Base-by-base conservation (phyloP, 768 basidiomycete species). In the Omphalotus guepiniiformis region DNA sequence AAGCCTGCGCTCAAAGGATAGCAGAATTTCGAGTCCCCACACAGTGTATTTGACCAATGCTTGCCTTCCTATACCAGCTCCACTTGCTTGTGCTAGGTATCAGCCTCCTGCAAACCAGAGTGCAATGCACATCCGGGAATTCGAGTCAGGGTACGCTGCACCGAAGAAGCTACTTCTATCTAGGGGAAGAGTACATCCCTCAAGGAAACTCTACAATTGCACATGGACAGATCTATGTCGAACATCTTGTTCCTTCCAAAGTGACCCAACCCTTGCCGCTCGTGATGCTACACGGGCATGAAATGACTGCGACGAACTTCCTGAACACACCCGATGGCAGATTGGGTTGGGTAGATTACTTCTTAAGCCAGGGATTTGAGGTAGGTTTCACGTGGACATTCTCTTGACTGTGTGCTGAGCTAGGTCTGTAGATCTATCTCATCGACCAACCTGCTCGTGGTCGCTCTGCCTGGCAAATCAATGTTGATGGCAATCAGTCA, bases 281-380 rank as follows among this genome's bases (percentile, higher is more conserved):
- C 26, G 52, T 79, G 11, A 59, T 79, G 40, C 72, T 79, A 18
- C 76, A 73, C 38, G 78, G 77, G 19, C 66, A 67, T 45, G 75
- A 71, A 19, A 76, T 78, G 76, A 76, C 76, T 6, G 77, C 74
- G 32, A 70, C 74, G 13, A 75, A 66, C 44, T 75, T 77, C 55
- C 55, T 79, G 36, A 77, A 76, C 46, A 79, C 78, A 0, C 76
- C 77, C 1, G 78, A 79, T 55, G 75, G 74, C 21, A 65, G 75
- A 51, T 56, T 65, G 8, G 77, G 78, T n/a, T 79, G 78, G 77
- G 72, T 72, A n/a, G 76, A 79, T 59, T 76, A 73, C 57, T 76
- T 79, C 46, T 54, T 79, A 48, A 58, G 65, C 41, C 51, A 72
- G 53, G 77, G 76, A 29, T 78, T 75, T 49, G 76, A 78, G 62